Base-by-base conservation (phyloP, 495 filamentous ascomycete genomes). In the Podospora pseudopauciseta region DNA sequence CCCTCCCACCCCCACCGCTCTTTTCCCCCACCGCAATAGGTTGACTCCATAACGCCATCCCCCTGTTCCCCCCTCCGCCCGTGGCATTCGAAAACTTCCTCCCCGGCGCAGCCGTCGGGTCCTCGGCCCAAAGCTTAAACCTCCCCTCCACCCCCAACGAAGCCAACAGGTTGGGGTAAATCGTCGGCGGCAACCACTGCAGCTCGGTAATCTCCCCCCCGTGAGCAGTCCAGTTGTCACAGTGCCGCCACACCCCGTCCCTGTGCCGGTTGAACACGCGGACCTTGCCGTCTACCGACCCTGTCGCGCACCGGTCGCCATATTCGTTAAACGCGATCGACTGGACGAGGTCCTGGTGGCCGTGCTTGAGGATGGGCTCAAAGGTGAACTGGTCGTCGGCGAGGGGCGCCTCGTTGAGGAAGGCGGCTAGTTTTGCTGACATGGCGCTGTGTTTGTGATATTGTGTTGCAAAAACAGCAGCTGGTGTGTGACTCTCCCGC, bases 201-300 rank as follows among this genome's bases (percentile, higher is more conserved):
- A 93, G 87, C 92, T 94, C 65, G 30, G 79, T 84, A 67, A 99
- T 91, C 80, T 97, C 95, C 28, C 92, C 92, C 71, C 91, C 90
- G 75, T 99, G 95, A 16, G 92, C 96, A 65, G 87, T 87, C 92
- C 95, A 97, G 62, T 88, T 91, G 74, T 97, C 95, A 71, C 87
- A 89, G 56, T 93, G 79, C 54, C 87, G 85, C 92, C 92, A 97
- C 60, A 88, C 81, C 16, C 88, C 88, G 71, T 92, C 88, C 70
- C 88, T 87, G 68, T 93, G 86, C 56, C 84, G 78, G 75, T 96
- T 92, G 86, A 93, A 98, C 34, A 98, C 91, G 75, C 93, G 92
- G 71, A 99, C 90, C 75, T 90, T 91, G 74, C 97, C 96, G 79
- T 99, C 95, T 2, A 93, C 90, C 49, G 91, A 95, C 32, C 91